A percentile compares a stretch with the other conserved stretches of the same genome.
These are phyloP conservation scores for Suillus decipiens DNA, from an alignment of 768 basidiomycete genomes.

Conservation along the genomic window DNA sequence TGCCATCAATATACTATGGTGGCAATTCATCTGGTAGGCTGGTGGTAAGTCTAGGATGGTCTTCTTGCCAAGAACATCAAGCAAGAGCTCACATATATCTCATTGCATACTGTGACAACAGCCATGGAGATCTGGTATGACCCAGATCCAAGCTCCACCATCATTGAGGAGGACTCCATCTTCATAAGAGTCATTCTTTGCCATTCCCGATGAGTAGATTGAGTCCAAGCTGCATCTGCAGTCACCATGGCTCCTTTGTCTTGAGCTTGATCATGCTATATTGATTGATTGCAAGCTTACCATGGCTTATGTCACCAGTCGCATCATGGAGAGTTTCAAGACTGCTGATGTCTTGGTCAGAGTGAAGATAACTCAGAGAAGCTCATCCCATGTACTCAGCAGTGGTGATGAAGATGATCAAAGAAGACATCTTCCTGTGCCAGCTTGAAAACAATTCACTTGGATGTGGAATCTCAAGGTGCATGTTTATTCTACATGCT, in stretches of 20 bases:
- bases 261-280: conserved; percentile 94
- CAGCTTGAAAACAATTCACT: conserved; percentile 77
- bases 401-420: conserved; percentile 89
- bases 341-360: conserved; percentile 88
- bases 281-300: conserved; percentile 97
- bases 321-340: conserved; percentile 93
- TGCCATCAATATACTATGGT: too few relatives aligned
- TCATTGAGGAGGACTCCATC: conserved; percentile 93
- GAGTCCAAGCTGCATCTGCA: conserved; percentile 88
- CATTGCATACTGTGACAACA: conserved; percentile 89
- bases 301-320: conserved; percentile 91
- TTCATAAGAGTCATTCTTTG: conserved; percentile 99
- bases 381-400: conserved; percentile 85
- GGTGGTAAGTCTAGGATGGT: background rate
- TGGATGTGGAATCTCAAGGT: too few relatives aligned
- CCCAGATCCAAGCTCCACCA: conserved; percentile 86
- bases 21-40: too few relatives aligned
- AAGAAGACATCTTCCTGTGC: conserved; percentile 95
- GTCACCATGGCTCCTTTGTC: conserved; percentile 96
- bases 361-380: conserved; percentile 99
- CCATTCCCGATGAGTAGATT: conserved; percentile 96
- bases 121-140: conserved; percentile 97
- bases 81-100: conserved; percentile 92
- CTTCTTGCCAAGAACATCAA: conserved; percentile 83
- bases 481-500: too few relatives aligned